Conservation (phyloP, 2,329 filamentous ascomycete species). For the Drechslera avenae region DNA sequence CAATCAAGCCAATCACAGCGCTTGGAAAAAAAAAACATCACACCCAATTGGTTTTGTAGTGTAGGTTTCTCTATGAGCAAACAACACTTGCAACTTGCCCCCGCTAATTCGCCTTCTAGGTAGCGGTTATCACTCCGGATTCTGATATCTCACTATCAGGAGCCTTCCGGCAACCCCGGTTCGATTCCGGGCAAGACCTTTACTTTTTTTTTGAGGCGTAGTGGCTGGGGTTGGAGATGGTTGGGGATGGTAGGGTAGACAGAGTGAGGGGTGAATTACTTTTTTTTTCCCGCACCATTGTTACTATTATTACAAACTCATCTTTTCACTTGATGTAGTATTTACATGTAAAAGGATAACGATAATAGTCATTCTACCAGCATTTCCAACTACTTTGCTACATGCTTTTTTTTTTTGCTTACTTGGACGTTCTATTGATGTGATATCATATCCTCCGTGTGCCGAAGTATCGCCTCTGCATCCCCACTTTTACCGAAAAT, state of each 20-base stretch:
- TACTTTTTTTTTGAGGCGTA: background rate
- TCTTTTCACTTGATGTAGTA: too few species aligned
- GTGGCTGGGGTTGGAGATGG: background rate
- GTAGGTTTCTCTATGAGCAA: background rate
- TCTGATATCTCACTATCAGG: constrained; percentile 3
- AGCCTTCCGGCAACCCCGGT: constrained; percentile 15
- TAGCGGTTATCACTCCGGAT: constrained; percentile 19
- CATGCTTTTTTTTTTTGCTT: too few species aligned
- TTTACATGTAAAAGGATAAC: too few species aligned
- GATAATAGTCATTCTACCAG: too few species aligned
- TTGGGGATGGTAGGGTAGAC: background rate
- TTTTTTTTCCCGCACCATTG: too few species aligned
- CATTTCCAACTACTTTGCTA: too few species aligned
- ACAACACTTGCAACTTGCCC: constrained; percentile 4
- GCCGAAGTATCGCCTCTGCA: too few species aligned
- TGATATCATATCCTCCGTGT: too few species aligned
- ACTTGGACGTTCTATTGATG: too few species aligned
- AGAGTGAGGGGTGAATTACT: too few species aligned
- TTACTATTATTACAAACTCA: too few species aligned
- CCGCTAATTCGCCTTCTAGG: constrained; percentile 5
- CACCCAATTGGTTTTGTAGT: constrained; percentile 12
- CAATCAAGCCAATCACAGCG: constrained; percentile 7
- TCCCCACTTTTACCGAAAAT: too few species aligned
- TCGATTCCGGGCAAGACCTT: constrained; percentile 18
- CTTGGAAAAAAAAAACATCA: background rate